phyloP scores from a whole-genome alignment of 306 rosid species.

The Pueraria montana region DNA sequence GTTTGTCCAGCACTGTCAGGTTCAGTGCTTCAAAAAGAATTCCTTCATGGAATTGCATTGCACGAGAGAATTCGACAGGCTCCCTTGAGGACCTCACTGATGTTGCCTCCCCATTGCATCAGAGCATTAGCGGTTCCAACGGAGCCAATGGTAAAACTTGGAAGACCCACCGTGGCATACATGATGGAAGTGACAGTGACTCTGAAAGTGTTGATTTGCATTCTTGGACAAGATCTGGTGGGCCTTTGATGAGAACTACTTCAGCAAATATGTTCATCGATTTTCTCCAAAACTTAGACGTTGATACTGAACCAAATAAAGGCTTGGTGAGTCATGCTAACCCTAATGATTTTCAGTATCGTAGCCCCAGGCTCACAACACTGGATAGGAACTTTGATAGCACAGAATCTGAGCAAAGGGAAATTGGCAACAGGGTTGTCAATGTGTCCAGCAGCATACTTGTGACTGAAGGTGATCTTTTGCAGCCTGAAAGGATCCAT shows the following conservation, averaged over 20 bases:
- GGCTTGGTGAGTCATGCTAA: slow-evolving; percentile 56
- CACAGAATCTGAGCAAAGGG: slow-evolving; percentile 63
- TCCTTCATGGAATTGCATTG: slow-evolving; percentile 98
- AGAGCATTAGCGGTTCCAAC: slow-evolving; percentile 47
- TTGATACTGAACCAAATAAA: slow-evolving; percentile 67
- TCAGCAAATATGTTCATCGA: slow-evolving; percentile 83
- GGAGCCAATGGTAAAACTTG: slow-evolving; percentile 58
- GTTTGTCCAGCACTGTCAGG: slow-evolving; percentile 61
- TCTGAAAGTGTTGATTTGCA: slow-evolving; percentile 68
- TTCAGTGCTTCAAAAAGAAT: slow-evolving; percentile 89
- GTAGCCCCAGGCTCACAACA: slow-evolving; percentile 61
- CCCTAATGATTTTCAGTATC: slow-evolving; percentile 54
- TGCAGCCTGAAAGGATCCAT: slow-evolving; percentile 89
- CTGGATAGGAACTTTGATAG: slow-evolving; percentile 69
- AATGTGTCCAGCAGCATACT: slow-evolving; percentile 70
- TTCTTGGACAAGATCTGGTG: slow-evolving; percentile 94
- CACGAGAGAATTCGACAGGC: slow-evolving; percentile 92
- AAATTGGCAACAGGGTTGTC: slow-evolving; percentile 58
- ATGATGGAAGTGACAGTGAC: slow-evolving; percentile 85
- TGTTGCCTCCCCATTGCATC: slow-evolving; percentile 65
- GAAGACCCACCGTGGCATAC: slow-evolving; percentile 59
- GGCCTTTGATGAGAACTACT: slow-evolving; percentile 93
- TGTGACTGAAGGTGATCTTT: slow-evolving; percentile 87
- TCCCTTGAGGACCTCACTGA: slow-evolving; percentile 86
- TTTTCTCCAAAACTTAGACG: slow-evolving; percentile 81